Conservation (phyloP, 768 basidiomycete genomes). For the Boletus sensibilis region DNA sequence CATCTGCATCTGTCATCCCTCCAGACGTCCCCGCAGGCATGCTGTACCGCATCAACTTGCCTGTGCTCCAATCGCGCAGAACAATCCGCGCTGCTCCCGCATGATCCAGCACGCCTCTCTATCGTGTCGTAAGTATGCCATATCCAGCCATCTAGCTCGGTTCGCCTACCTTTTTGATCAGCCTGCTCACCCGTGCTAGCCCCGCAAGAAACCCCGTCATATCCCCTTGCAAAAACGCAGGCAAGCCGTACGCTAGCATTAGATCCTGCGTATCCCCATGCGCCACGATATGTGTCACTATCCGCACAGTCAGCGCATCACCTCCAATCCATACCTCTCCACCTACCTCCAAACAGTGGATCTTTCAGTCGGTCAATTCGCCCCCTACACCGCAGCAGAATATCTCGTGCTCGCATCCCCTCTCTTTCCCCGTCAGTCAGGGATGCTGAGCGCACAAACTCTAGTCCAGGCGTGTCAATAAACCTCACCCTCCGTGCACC, state of each 20-base stretch:
- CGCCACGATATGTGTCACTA: constrained; percentile 68
- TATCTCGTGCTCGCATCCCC: constrained; percentile 52
- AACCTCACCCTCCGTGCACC: constrained; percentile 48
- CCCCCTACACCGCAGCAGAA: constrained; percentile 76
- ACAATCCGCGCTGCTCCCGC: constrained; percentile 74
- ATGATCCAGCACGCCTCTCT: constrained; percentile 75
- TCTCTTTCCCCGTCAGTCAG: constrained; percentile 34
- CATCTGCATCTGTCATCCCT: constrained; percentile 39
- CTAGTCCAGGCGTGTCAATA: constrained; percentile 87
- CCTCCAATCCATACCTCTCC: not conserved
- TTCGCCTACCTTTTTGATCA: constrained; percentile 69
- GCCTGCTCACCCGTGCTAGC: constrained; percentile 69
- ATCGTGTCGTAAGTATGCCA: constrained; percentile 15
- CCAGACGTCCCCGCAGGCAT: constrained; percentile 40
- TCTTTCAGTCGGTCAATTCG: constrained; percentile 85
- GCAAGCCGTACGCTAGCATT: constrained; percentile 84
- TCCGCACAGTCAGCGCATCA: constrained; percentile 14
- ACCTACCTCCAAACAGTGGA: constrained; percentile 65
- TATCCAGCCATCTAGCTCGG: not conserved
- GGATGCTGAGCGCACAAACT: constrained; percentile 42
- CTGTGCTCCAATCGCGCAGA: constrained; percentile 81
- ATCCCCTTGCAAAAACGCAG: constrained; percentile 73
- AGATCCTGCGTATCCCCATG: constrained; percentile 76
- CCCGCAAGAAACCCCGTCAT: constrained; percentile 70
- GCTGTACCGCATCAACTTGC: constrained; percentile 73